Evolutionary conservation across 768 basidiomycete genomes (phyloP).

Genomic region (Grammothele lineata): DNA sequence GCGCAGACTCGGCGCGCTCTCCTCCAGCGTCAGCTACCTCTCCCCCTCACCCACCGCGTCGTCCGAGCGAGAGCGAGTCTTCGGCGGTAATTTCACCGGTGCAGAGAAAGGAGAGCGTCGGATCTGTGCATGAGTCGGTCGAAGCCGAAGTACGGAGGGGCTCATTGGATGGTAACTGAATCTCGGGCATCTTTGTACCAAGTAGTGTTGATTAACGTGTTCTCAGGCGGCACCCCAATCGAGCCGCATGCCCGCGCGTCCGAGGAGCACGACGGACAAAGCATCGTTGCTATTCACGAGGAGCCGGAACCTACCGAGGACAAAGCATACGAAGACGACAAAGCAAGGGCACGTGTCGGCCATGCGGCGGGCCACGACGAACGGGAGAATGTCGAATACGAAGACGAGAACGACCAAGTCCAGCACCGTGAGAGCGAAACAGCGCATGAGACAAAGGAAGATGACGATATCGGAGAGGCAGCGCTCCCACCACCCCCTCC

Average conservation of each 20-base stretch:
- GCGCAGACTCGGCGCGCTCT: constrained; percentile 18
- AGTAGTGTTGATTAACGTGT: constrained; percentile 21
- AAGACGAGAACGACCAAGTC: neutral
- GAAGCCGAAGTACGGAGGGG: constrained; percentile 12
- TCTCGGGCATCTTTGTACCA: constrained; percentile 13
- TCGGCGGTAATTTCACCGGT: constrained; percentile 5
- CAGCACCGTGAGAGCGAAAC: constrained; percentile 2
- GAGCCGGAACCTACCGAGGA: constrained; percentile 12
- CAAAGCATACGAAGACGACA: constrained; percentile 4
- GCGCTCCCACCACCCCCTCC: constrained; percentile 18
- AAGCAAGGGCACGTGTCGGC: constrained; percentile 7
- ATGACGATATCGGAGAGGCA: constrained; percentile 13
- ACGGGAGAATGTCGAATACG: neutral
- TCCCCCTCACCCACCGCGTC: constrained; percentile 15
- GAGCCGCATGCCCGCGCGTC: neutral
- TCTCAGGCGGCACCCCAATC: constrained; percentile 10
- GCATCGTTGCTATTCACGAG: constrained; percentile 6
- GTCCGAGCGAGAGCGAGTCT: constrained; percentile 7
- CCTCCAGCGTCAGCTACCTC: constrained; percentile 11
- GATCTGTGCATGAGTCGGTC: constrained; percentile 12
- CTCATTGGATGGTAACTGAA: constrained; percentile 35
- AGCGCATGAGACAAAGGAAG: constrained; percentile 7
- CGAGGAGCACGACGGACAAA: neutral
- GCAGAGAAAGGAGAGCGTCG: constrained; percentile 17
- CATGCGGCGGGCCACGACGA: constrained; percentile 4